phyloP scores from a whole-genome alignment of 495 filamentous ascomycete genomes.

The Penicillium diatomitis region DNA sequence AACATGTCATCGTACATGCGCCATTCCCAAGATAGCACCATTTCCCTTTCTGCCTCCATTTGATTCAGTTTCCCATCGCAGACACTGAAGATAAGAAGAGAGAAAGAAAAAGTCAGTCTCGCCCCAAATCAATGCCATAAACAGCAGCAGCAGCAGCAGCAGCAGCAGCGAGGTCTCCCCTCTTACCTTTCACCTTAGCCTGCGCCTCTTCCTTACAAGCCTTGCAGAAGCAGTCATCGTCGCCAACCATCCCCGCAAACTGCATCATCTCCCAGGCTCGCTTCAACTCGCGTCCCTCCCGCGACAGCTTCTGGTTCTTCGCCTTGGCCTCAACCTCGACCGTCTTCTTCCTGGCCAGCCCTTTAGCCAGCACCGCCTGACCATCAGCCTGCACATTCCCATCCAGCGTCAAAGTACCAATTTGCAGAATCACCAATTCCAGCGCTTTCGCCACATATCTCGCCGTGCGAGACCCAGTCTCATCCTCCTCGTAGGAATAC shows the following conservation, averaged over 20 bases:
- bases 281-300: neutral
- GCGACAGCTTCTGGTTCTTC: neutral
- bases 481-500: neutral
- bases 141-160: too few relatives aligned
- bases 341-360: neutral
- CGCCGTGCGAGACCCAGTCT: neutral
- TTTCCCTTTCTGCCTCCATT: neutral
- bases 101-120: neutral
- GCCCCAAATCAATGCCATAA: neutral
- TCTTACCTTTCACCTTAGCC: neutral
- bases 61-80: neutral
- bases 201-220: neutral
- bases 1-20: too few relatives aligned
- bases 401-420: neutral
- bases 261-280: neutral
- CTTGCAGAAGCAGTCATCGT: neutral
- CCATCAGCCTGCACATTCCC: neutral
- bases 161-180: neutral
- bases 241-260: neutral
- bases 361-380: neutral
- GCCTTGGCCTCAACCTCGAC: neutral
- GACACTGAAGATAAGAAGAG: neutral
- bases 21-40: neutral
- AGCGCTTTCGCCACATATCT: neutral
- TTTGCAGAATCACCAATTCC: neutral